Evolutionary conservation across 768 basidiomycete genomes (phyloP).

Genomic region (Cantharellus anzutake): DNA sequence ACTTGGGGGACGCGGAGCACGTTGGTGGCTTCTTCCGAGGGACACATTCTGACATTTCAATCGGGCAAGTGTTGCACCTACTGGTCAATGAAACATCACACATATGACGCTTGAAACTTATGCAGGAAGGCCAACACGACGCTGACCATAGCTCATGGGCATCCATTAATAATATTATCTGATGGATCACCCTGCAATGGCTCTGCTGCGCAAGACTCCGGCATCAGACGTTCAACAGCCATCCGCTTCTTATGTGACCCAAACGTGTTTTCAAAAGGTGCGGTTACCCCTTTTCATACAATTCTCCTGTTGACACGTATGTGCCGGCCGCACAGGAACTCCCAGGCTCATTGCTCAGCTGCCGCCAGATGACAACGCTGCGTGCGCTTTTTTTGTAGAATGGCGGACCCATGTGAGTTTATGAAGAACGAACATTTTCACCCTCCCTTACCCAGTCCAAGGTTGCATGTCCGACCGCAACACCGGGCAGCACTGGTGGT

Average conservation of each 20-base stretch:
- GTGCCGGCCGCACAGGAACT: slow-evolving; percentile 16
- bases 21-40: slow-evolving; percentile 44
- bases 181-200: slow-evolving; percentile 46
- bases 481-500: slow-evolving; percentile 31
- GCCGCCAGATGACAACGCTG: slow-evolving; percentile 41
- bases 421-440: not conserved
- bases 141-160: slow-evolving; percentile 30
- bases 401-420: slow-evolving; percentile 59
- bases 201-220: slow-evolving; percentile 13
- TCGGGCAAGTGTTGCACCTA: slow-evolving; percentile 31
- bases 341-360: slow-evolving; percentile 47
- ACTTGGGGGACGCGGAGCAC: slow-evolving; percentile 22
- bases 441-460: slow-evolving; percentile 12
- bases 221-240: slow-evolving; percentile 37
- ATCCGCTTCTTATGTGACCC: slow-evolving; percentile 65
- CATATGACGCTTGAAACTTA: not conserved
- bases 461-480: slow-evolving; percentile 53
- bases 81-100: not conserved
- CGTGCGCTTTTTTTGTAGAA: slow-evolving; percentile 68
- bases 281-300: slow-evolving; percentile 14
- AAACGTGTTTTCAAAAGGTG: slow-evolving; percentile 36
- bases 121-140: slow-evolving; percentile 44
- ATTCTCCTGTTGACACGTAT: not conserved
- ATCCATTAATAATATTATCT: slow-evolving; percentile 36
- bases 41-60: slow-evolving; percentile 46